phyloP scores from a whole-genome alignment of 2,329 filamentous ascomycete species.

The Botrytis galanthina region DNA sequence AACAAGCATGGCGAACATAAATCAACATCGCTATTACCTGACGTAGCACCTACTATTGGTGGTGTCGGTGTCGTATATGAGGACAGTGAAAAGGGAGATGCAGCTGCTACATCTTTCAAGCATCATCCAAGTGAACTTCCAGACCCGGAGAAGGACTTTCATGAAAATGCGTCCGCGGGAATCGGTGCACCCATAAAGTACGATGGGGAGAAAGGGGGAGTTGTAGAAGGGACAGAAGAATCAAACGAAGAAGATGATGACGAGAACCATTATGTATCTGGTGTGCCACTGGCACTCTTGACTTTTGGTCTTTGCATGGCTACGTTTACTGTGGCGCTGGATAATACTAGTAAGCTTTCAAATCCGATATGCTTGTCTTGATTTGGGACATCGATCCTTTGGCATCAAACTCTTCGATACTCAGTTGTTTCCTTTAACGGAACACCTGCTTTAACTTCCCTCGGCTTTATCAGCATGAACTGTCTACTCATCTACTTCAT shows the following conservation, averaged over 20 bases:
- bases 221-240: constrained; percentile 10
- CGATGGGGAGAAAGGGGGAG: background rate
- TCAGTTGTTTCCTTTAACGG: background rate
- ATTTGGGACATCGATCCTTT: background rate
- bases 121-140: background rate
- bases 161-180: constrained; percentile 3
- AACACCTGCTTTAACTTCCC: background rate
- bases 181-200: background rate
- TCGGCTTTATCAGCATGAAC: too few relatives aligned
- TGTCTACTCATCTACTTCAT: background rate
- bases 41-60: background rate
- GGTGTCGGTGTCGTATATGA: background rate
- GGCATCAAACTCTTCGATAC: background rate
- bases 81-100: background rate
- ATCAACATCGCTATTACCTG: background rate
- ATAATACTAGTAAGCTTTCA: constrained; percentile 39
- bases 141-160: background rate
- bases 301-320: constrained; percentile 48
- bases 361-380: constrained; percentile 17
- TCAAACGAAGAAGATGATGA: constrained; percentile 27
- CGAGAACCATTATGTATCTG: constrained; percentile 32
- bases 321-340: constrained; percentile 35
- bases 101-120: constrained; percentile 1
- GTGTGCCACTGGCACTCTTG: constrained; percentile 41
- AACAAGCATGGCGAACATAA: constrained; percentile 8